These are phyloP conservation scores for Raphidocelis subcapitata DNA, from an alignment of 139 green algal genomes.

Conservation along the genomic window DNA sequence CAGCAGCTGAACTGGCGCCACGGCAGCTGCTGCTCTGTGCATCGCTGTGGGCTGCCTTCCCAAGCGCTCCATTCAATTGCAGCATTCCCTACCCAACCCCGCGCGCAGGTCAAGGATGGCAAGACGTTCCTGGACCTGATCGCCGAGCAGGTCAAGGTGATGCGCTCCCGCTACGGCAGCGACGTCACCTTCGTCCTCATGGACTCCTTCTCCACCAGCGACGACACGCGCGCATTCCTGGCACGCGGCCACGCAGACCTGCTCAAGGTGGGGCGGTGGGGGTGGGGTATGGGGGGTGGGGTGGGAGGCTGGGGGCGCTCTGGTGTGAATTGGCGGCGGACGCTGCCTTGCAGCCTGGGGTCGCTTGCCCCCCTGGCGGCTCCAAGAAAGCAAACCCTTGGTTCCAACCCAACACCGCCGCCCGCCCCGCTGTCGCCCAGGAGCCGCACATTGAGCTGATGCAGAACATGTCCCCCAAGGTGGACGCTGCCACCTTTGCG, in stretches of 20 bases:
- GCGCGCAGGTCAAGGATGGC: conserved; percentile 70
- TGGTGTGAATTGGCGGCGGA: no score
- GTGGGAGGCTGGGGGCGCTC: no score
- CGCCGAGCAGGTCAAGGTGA: conserved; percentile 87
- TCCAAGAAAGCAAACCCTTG: no score
- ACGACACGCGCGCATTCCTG: conserved; percentile 80
- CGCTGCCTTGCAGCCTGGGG: no score
- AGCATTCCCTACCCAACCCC: no score
- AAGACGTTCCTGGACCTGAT: conserved; percentile 97
- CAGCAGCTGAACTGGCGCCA: no score
- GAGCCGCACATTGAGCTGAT: conserved; percentile 82
- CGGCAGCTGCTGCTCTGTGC: no score
- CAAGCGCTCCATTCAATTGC: background rate
- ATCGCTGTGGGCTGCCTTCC: no score
- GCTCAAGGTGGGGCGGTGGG: conserved; percentile 42
- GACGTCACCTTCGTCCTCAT: conserved; percentile 87
- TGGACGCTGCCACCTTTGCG: conserved; percentile 72
- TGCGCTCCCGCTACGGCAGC: conserved; percentile 59
- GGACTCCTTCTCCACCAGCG: conserved; percentile 87
- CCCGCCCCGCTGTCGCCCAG: no score
- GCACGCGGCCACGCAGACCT: conserved; percentile 65
- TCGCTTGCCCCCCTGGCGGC: no score
- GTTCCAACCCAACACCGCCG: no score
- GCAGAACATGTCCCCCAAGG: conserved; percentile 91
- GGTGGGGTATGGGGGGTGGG: no score